Conservation (phyloP, 495 filamentous ascomycete genomes). For the Xylaria cubensis region DNA sequence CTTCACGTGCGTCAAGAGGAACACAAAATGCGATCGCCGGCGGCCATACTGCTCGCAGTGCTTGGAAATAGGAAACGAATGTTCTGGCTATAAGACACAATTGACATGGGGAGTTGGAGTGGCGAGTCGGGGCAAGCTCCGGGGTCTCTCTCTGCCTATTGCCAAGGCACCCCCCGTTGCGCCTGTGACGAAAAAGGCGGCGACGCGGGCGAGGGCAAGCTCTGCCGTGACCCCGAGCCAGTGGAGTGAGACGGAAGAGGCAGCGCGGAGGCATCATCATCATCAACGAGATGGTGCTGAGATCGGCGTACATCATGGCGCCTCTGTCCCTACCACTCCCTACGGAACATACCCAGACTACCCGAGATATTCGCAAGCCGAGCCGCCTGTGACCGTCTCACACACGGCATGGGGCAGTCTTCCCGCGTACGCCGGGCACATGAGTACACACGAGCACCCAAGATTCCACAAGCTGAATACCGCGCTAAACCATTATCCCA, state of each 20-base stretch:
- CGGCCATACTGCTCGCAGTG: slow-evolving; percentile 96
- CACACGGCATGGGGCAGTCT: slow-evolving; percentile 38
- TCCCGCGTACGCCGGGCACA: slow-evolving; percentile 36
- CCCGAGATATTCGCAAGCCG: slow-evolving; percentile 43
- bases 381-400: slow-evolving; percentile 39
- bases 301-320: slow-evolving; percentile 32
- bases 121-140: slow-evolving; percentile 92
- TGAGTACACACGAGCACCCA: slow-evolving; percentile 35
- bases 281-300: slow-evolving; percentile 43
- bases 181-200: slow-evolving; percentile 51
- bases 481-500: slow-evolving; percentile 37
- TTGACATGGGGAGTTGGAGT: slow-evolving; percentile 98
- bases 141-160: slow-evolving; percentile 86
- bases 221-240: slow-evolving; percentile 46
- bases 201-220: slow-evolving; percentile 46
- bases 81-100: slow-evolving; percentile 95
- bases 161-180: slow-evolving; percentile 70
- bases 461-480: slow-evolving; percentile 39
- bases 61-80: slow-evolving; percentile 88
- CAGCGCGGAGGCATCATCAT: slow-evolving; percentile 32
- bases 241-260: slow-evolving; percentile 48
- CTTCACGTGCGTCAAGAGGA: slow-evolving; percentile 87
- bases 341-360: slow-evolving; percentile 47
- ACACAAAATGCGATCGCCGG: slow-evolving; percentile 86
- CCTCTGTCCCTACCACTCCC: slow-evolving; percentile 38